These are phyloP conservation scores for Trichoderma erinaceum DNA, from an alignment of 495 filamentous ascomycete species.

Conservation along the genomic window DNA sequence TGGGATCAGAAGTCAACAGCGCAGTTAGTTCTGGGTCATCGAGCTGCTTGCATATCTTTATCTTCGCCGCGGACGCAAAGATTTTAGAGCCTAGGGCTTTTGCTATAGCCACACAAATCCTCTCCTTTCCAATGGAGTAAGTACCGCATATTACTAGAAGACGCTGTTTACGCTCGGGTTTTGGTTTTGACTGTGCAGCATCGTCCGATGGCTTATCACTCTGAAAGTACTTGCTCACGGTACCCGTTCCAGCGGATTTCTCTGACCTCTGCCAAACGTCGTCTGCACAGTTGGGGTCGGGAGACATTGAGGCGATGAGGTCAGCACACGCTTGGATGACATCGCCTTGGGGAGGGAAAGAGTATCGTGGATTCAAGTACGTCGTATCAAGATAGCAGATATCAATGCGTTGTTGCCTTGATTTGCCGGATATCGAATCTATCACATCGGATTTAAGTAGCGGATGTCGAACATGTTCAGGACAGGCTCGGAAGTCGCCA, in stretches of 20 bases:
- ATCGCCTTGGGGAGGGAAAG: conserved; percentile 81
- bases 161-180: conserved; percentile 32
- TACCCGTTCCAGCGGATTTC: conserved; percentile 22
- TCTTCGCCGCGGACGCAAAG: conserved; percentile 76
- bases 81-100: conserved; percentile 83
- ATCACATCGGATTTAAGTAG: conserved; percentile 67
- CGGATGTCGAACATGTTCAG: conserved; percentile 78
- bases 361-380: conserved; percentile 91
- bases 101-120: conserved; percentile 88
- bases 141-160: conserved; percentile 92
- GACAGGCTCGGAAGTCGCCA: conserved; percentile 89
- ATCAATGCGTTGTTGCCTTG: conserved; percentile 79
- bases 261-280: conserved; percentile 23
- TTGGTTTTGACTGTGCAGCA: neutral
- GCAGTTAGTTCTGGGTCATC: conserved; percentile 76
- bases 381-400: conserved; percentile 96
- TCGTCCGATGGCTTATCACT: conserved; percentile 20
- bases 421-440: conserved; percentile 61
- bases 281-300: conserved; percentile 27
- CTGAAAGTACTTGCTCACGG: conserved; percentile 41
- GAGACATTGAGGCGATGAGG: conserved; percentile 62
- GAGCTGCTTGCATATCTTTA: conserved; percentile 73
- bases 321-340: conserved; percentile 84
- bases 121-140: conserved; percentile 96
- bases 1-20: conserved; percentile 71